Conservation (phyloP, 805 yeast genomes). For the Cyberlindnera euphorbiiphila region DNA sequence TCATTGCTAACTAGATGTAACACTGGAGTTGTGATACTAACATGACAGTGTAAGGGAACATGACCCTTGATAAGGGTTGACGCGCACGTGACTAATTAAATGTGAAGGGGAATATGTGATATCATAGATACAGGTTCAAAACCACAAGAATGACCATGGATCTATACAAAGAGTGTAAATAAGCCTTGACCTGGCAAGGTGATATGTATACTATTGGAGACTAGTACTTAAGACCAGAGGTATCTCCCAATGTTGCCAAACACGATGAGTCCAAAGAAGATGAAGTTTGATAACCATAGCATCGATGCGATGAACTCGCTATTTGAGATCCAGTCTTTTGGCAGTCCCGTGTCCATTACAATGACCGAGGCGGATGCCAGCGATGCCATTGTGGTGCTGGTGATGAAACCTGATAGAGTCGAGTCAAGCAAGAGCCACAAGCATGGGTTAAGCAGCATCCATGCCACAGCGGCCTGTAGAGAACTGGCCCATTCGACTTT, state of each 20-base stretch:
- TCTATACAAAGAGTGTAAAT: no score
- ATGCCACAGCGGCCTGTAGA: conserved; percentile 58
- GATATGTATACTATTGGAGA: no score
- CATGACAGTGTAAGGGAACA: no score
- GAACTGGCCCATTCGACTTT: conserved; percentile 66
- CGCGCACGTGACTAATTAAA: no score
- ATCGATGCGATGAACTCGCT: conserved; percentile 36
- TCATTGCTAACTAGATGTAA: no score
- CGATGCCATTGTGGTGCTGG: conserved; percentile 30
- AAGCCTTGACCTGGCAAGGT: no score
- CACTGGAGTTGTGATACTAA: no score
- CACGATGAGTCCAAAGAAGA: conserved; percentile 59
- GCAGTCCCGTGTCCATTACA: conserved; percentile 37
- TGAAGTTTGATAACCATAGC: conserved; percentile 58
- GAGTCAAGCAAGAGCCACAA: conserved; percentile 67
- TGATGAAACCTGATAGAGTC: conserved; percentile 47
- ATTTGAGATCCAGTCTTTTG: conserved; percentile 55
- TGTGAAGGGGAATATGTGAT: no score
- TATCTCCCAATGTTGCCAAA: conserved; percentile 69
- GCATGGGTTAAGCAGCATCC: conserved; percentile 60
- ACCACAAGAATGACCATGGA: no score
- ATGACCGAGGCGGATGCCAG: conserved; percentile 19
- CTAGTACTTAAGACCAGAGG: conserved; percentile 34
- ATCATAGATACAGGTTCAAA: no score
- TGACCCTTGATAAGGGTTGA: no score